Percentiles rank a stretch among this genome's conserved stretches.
Conservation (phyloP, 768 basidiomycete species). For the Boletus reticuloceps region DNA sequence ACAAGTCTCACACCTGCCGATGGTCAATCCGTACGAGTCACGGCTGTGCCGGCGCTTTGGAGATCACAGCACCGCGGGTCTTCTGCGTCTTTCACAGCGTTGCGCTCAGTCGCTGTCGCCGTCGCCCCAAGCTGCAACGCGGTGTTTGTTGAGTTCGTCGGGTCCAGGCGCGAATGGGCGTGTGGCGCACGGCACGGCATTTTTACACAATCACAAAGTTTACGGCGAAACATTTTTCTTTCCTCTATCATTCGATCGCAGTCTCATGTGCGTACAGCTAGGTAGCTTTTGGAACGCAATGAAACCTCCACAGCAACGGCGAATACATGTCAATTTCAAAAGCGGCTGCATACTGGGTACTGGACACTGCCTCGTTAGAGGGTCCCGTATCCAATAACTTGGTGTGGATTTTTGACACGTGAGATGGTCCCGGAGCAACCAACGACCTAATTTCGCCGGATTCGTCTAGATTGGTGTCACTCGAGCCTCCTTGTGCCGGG, state of each 20-base stretch:
- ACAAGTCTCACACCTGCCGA: constrained; percentile 6
- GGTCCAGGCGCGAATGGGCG: neutral
- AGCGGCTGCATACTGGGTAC: no score
- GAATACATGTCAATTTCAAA: neutral
- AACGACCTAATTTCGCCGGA: no score
- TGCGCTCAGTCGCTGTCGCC: neutral
- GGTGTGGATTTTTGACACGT: no score
- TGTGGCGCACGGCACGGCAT: constrained; percentile 11
- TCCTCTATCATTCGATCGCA: no score
- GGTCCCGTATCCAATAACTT: no score
- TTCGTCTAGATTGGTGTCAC: no score
- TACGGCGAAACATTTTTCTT: neutral
- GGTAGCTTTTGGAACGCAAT: no score
- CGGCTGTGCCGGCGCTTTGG: neutral
- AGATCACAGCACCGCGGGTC: neutral
- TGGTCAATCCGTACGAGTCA: constrained; percentile 13
- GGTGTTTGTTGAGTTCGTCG: neutral
- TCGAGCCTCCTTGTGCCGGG: no score
- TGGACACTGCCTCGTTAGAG: neutral
- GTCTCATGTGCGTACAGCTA: neutral
- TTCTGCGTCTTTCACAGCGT: neutral
- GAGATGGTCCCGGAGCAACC: no score
- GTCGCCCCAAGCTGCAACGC: neutral
- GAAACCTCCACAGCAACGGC: neutral
- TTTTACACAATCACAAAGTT: neutral